Percentiles rank a stretch among this genome's conserved stretches.
These are phyloP conservation scores for Pestalotiopsis sp. DNA, from an alignment of 2,329 filamentous ascomycete species.

Conservation along the genomic window DNA sequence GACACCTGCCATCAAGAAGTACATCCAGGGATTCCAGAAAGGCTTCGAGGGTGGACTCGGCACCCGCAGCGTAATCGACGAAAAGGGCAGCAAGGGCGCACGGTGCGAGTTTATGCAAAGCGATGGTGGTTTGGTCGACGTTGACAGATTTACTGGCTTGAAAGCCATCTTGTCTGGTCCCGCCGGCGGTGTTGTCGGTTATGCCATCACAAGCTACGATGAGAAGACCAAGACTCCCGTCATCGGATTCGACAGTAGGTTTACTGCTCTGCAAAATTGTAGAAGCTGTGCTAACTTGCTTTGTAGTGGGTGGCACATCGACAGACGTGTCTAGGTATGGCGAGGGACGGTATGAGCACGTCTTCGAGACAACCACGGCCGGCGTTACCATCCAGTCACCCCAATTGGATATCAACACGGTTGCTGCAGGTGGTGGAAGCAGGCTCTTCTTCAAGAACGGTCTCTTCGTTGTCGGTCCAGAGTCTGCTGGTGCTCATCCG, in stretches of 20 bases:
- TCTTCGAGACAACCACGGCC: slow-evolving; percentile 91
- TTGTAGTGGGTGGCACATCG: slow-evolving; percentile 71
- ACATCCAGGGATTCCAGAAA: slow-evolving; percentile 72
- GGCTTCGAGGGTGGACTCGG: slow-evolving; percentile 84
- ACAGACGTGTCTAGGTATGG: slow-evolving; percentile 91
- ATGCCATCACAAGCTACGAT: slow-evolving; percentile 90
- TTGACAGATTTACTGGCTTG: slow-evolving; percentile 81
- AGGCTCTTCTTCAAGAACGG: slow-evolving; percentile 87
- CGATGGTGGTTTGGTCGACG: slow-evolving; percentile 74
- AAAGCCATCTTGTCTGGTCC: slow-evolving; percentile 87
- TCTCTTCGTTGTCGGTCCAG: slow-evolving; percentile 86
- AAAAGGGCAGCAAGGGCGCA: slow-evolving; percentile 67
- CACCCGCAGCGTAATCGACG: slow-evolving; percentile 70
- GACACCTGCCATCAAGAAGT: slow-evolving; percentile 78
- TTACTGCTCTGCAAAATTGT: background rate
- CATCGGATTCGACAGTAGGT: slow-evolving; percentile 80
- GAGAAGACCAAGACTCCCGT: slow-evolving; percentile 79
- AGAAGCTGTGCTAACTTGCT: slow-evolving; percentile 17
- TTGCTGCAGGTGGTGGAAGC: slow-evolving; percentile 87
- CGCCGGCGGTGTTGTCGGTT: slow-evolving; percentile 91
- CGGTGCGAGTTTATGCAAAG: slow-evolving; percentile 96
- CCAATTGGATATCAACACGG: slow-evolving; percentile 92
- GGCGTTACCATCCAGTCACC: slow-evolving; percentile 94
- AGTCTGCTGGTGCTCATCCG: slow-evolving; percentile 86
- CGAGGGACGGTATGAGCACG: slow-evolving; percentile 85